Conservation (phyloP, 257 asterid genomes). For the Fraxinus excelsior region DNA sequence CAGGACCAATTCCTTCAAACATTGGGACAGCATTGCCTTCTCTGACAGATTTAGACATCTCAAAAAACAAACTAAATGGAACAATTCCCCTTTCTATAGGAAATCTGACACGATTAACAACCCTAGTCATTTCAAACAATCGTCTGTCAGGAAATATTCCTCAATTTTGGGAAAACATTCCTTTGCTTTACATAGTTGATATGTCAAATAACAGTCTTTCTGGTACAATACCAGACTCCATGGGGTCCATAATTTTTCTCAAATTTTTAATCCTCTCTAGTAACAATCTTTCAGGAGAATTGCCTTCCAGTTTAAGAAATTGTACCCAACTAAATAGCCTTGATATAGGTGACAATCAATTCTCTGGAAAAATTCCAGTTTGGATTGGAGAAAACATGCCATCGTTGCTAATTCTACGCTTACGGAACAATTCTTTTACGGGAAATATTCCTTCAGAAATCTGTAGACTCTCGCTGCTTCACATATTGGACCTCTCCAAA, state of each 20-base stretch:
- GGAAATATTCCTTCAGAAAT: conserved; percentile 32
- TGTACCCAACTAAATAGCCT: conserved; percentile 31
- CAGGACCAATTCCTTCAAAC: conserved; percentile 39
- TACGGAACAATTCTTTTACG: conserved; percentile 30
- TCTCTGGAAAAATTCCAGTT: conserved; percentile 41
- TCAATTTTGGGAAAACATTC: conserved; percentile 25
- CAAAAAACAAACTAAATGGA: conserved; percentile 31
- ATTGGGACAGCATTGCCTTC: conserved; percentile 29
- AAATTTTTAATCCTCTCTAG: conserved; percentile 31
- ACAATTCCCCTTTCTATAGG: conserved; percentile 34
- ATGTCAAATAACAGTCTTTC: conserved; percentile 34
- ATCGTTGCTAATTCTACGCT: conserved; percentile 31
- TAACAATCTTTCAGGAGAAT: conserved; percentile 34
- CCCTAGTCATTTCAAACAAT: conserved; percentile 33
- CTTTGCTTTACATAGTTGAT: conserved; percentile 31
- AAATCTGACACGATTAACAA: conserved; percentile 23
- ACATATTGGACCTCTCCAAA: conserved; percentile 35
- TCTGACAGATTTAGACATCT: conserved; percentile 33
- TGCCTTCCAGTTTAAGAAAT: conserved; percentile 36
- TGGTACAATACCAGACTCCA: conserved; percentile 35
- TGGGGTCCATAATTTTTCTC: conserved; percentile 26
- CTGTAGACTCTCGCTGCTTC: conserved; percentile 35
- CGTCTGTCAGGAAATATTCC: conserved; percentile 33
- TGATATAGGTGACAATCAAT: conserved; percentile 39
- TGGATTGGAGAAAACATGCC: conserved; percentile 38